phyloP scores from a whole-genome alignment of 2,329 filamentous ascomycete genomes.

The Stenocarpella maydis region DNA sequence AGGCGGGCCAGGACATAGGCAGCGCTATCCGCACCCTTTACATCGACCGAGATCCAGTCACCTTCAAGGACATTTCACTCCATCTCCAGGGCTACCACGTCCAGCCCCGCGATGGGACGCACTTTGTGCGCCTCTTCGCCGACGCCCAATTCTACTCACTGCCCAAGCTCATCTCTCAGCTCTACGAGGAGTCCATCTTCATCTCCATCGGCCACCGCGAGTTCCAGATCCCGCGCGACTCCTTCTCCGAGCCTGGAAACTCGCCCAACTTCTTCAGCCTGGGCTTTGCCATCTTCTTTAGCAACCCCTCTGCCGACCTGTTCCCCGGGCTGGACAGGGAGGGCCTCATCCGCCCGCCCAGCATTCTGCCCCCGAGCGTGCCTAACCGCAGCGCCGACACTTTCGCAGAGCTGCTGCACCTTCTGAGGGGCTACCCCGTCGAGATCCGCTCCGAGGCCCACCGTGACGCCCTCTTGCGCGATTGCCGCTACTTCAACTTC shows the following conservation, averaged over 20 bases:
- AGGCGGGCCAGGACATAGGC: slow-evolving; percentile 61
- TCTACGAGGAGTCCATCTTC: slow-evolving; percentile 92
- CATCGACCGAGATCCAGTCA: slow-evolving; percentile 91
- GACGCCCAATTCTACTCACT: slow-evolving; percentile 96
- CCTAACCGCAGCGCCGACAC: slow-evolving; percentile 83
- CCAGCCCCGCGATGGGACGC: slow-evolving; percentile 78
- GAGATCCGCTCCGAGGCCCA: slow-evolving; percentile 80
- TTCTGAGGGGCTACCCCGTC: slow-evolving; percentile 85
- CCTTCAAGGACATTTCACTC: slow-evolving; percentile 87
- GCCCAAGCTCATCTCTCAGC: slow-evolving; percentile 86
- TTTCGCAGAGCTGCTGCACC: slow-evolving; percentile 82
- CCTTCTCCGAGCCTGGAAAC: slow-evolving; percentile 86
- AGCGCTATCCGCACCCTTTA: slow-evolving; percentile 79
- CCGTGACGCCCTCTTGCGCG: slow-evolving; percentile 74
- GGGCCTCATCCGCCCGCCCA: slow-evolving; percentile 83
- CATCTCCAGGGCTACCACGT: slow-evolving; percentile 95
- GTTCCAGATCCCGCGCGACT: slow-evolving; percentile 88
- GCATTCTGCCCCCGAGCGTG: slow-evolving; percentile 83
- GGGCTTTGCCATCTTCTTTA: slow-evolving; percentile 89
- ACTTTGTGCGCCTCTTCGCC: slow-evolving; percentile 92
- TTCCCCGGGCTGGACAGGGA: slow-evolving; percentile 86
- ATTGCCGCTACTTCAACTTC: slow-evolving; percentile 93
- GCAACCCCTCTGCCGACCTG: slow-evolving; percentile 72
- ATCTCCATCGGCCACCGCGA: slow-evolving; percentile 87
- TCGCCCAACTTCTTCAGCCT: slow-evolving; percentile 96